phyloP scores from a whole-genome alignment of 176 grass and related monocot genomes.

The Zoysia japonica region DNA sequence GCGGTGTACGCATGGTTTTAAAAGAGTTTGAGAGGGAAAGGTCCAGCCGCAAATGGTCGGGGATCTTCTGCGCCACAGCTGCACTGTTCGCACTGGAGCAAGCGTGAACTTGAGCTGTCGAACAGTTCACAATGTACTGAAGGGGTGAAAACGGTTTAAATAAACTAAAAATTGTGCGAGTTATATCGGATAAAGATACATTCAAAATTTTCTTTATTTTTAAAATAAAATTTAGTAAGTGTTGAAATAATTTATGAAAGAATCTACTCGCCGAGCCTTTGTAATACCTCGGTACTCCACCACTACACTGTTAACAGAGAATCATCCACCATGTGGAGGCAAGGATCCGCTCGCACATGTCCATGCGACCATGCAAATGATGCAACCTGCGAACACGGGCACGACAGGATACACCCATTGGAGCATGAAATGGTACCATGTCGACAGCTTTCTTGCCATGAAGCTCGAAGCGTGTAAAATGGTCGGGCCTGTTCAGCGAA shows the following conservation, averaged over 20 bases:
- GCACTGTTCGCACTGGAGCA: not conserved
- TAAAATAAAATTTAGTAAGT: too few relatives aligned
- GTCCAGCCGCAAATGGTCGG: not conserved
- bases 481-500: not conserved
- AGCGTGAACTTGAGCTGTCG: too few relatives aligned
- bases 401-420: not conserved
- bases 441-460: not conserved
- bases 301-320: not conserved
- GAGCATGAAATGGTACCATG: not conserved
- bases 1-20: slow-evolving; percentile 42
- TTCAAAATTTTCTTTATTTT: too few relatives aligned
- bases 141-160: too few relatives aligned
- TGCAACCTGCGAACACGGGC: not conserved
- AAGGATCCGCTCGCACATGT: slow-evolving; percentile 7
- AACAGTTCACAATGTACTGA: not conserved
- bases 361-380: not conserved
- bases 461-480: not conserved
- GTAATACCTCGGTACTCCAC: too few relatives aligned
- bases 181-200: too few relatives aligned
- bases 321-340: not conserved
- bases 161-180: too few relatives aligned
- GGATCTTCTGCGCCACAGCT: not conserved
- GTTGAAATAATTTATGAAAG: too few relatives aligned
- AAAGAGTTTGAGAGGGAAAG: slow-evolving; percentile 20
- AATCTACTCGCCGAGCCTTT: too few relatives aligned